Conservation (phyloP, 495 filamentous ascomycete genomes). For the Penicillium subrubescens region DNA sequence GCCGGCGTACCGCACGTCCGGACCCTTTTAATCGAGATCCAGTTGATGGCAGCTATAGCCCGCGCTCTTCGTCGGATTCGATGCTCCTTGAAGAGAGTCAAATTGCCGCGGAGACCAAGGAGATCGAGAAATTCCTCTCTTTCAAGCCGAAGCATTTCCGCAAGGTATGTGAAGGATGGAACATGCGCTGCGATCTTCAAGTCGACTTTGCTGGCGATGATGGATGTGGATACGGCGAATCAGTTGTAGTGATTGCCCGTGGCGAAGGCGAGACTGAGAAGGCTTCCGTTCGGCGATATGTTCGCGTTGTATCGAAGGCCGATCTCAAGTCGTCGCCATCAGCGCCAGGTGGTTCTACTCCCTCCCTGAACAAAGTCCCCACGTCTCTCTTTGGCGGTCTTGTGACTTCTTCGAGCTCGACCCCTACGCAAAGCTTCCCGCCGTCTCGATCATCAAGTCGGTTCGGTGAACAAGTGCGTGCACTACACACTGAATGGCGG, state of each 20-base stretch:
- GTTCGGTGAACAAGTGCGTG: conserved; percentile 16
- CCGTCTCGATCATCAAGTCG: conserved; percentile 36
- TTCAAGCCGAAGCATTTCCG: conserved; percentile 79
- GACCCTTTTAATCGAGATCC: conserved; percentile 65
- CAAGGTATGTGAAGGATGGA: conserved; percentile 81
- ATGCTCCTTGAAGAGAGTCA: conserved; percentile 73
- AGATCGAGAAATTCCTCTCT: conserved; percentile 75
- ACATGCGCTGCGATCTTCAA: conserved; percentile 83
- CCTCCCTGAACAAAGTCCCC: conserved; percentile 2
- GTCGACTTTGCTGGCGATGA: conserved; percentile 90
- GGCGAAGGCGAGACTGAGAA: conserved; percentile 60
- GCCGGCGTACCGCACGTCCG: conserved; percentile 66
- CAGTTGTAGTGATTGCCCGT: conserved; percentile 70
- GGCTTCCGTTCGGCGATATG: conserved; percentile 55
- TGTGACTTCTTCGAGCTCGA: conserved; percentile 9
- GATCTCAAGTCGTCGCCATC: conserved; percentile 18
- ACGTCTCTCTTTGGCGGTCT: conserved; percentile 45
- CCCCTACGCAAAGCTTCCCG: conserved; percentile 20
- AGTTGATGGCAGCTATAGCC: conserved; percentile 68
- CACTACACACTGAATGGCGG: conserved; percentile 56
- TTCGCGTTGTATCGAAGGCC: conserved; percentile 24
- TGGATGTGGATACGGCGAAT: conserved; percentile 70
- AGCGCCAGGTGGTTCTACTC: not conserved
- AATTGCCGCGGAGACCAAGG: conserved; percentile 69
- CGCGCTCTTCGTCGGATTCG: conserved; percentile 67